These are phyloP conservation scores for Colletotrichum brevisporum DNA, from an alignment of 2,329 filamentous ascomycete species.

Conservation along the genomic window DNA sequence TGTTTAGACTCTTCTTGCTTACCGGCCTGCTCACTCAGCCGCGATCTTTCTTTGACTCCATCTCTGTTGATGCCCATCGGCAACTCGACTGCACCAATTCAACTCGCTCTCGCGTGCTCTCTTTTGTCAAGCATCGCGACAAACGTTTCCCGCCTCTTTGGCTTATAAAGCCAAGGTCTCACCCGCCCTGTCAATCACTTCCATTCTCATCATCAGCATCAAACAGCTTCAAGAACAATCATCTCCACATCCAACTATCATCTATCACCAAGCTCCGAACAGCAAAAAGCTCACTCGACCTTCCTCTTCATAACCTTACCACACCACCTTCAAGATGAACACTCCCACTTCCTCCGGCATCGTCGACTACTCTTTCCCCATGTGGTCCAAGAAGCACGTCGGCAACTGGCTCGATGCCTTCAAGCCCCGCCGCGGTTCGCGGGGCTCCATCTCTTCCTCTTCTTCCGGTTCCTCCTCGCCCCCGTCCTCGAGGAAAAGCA, in stretches of 20 bases:
- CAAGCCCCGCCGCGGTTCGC: constrained; percentile 32
- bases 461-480: constrained; percentile 16
- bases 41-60: constrained; percentile 20
- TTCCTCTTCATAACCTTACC: not conserved
- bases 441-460: constrained; percentile 16
- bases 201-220: constrained; percentile 13
- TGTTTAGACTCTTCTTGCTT: not conserved
- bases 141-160: constrained; percentile 3
- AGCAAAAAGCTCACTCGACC: not conserved
- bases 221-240: constrained; percentile 8
- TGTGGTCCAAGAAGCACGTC: constrained; percentile 38
- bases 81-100: not conserved
- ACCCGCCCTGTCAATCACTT: constrained; percentile 6
- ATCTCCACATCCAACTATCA: not conserved
- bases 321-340: constrained; percentile 10
- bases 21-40: not conserved
- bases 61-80: constrained; percentile 10
- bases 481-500: constrained; percentile 15
- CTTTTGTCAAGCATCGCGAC: not conserved
- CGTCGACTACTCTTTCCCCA: constrained; percentile 26
- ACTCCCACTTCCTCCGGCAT: constrained; percentile 5
- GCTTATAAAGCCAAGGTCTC: constrained; percentile 32
- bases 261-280: not conserved
- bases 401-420: constrained; percentile 34
- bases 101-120: constrained; percentile 25